Evolutionary conservation across 1,139 yeast genomes (phyloP), one percentile per base, ranked within the genome.

Genomic region (Sugiyamaella xylanicola): DNA sequence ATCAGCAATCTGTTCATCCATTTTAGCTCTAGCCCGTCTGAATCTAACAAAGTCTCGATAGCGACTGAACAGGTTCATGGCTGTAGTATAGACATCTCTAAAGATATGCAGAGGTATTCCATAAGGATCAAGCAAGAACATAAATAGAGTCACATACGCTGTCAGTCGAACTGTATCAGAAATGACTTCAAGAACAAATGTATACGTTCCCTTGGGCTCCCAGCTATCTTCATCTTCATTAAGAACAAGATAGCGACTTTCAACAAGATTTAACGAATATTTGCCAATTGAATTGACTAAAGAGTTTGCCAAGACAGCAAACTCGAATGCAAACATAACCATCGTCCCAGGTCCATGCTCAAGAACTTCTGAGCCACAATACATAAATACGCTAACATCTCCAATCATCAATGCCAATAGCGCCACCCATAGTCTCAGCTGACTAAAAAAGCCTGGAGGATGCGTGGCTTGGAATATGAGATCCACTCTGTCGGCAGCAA

Each of bases 241-340:
- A 3, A 70, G 72, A 2, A 73, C 74, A 21, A 79, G 67, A 56
- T 76, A 75, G 51, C 59, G 70, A 58, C 85, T 68, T 63, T 90
- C 97, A 61, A 78, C 76, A 29, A 83, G 68, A 61, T 84, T 84
- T 58, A 89, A 71, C 1, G 74, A 57, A 55, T 81, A 76, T 65
- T 84, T 83, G 42, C 79, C 73, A 17, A 76, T 71, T 49, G 78
- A 74, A 7, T 82, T 74, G 19, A 82, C 63, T 19, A 84, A 70
- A 52, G 84, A 86, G 25, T 86, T 77, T 15, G 83, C 80, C 58
- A 86, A 76, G 52, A 87, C 74, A 3, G 88, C 85, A 68, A 86
- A 86, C 63, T 88, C 95, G 68, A 89, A 85, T 0, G 93, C 93
- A 71, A 88, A 85, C 72, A 73, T 70, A 79, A 64, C 77, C 85